phyloP scores from a whole-genome alignment of 106 monocot genomes.

The Iris macrosiphon region DNA sequence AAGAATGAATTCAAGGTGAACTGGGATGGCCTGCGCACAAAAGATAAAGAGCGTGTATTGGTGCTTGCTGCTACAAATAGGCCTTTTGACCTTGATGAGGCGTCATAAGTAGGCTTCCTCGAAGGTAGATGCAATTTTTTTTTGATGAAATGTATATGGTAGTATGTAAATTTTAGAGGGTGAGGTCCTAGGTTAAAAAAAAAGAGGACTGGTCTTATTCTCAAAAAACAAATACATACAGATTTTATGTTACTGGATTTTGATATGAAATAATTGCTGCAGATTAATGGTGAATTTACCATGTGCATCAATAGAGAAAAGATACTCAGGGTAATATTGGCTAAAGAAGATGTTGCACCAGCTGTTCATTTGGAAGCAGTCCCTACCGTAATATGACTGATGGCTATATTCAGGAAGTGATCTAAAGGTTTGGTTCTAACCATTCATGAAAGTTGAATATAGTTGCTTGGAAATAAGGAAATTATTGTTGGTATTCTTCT shows the following conservation, averaged over 20 bases:
- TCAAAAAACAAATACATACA: no score
- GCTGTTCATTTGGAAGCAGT: conserved; percentile 51
- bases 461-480: background rate
- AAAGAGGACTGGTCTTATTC: no score
- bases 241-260: background rate
- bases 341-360: conserved; percentile 65
- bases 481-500: no score
- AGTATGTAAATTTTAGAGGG: no score
- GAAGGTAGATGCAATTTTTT: conserved; percentile 31
- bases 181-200: no score
- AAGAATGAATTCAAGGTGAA: no score
- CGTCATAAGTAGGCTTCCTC: conserved; percentile 70
- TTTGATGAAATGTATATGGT: background rate
- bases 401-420: conserved; percentile 93
- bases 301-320: conserved; percentile 57
- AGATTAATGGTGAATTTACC: conserved; percentile 74
- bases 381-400: conserved; percentile 85
- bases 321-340: no score
- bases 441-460: background rate
- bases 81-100: no score
- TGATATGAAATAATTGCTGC: no score
- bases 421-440: conserved; percentile 47
- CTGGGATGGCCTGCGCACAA: no score
- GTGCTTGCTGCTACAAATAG: no score
- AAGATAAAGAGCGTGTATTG: no score